Evolutionary conservation across 208 protist species (phyloP).

Genomic region (Leishmania amazonensis): DNA sequence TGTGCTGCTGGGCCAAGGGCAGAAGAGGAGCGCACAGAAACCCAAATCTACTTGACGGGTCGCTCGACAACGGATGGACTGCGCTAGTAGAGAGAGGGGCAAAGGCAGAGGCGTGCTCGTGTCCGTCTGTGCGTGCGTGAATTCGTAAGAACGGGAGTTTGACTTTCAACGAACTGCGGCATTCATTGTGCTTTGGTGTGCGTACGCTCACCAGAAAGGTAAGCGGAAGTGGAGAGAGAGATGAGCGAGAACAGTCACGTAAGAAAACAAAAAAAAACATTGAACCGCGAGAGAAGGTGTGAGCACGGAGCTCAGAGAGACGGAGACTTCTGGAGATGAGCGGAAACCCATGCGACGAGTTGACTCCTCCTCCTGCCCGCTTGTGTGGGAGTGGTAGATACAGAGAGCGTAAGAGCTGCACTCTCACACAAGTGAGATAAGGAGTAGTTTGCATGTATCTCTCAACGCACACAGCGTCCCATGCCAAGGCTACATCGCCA

Average conservation of each 20-base stretch:
- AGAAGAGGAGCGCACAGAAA: not conserved
- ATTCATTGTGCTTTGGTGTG: not conserved
- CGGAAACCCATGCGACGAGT: not conserved
- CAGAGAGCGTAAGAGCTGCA: not conserved
- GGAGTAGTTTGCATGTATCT: not conserved
- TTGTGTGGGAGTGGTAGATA: not conserved
- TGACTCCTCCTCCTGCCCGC: not conserved
- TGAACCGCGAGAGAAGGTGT: not conserved
- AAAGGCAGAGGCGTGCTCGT: not conserved
- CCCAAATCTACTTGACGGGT: not conserved
- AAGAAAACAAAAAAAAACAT: not conserved
- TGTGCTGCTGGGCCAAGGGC: not conserved
- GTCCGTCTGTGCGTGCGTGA: not conserved
- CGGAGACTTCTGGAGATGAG: not conserved
- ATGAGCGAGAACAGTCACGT: not conserved
- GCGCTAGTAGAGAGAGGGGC: not conserved
- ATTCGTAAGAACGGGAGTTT: not conserved
- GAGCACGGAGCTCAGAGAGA: not conserved
- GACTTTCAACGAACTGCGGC: not conserved
- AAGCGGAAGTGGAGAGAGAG: not conserved
- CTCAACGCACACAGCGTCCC: not conserved
- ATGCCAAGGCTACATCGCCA: not conserved
- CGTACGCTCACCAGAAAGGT: not conserved
- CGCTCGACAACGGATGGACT: not conserved
- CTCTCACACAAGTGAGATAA: not conserved